A percentile compares a stretch with the other conserved stretches of the same genome.
Evolutionary conservation across 257 asterid genomes (phyloP).

Genomic region (Solanum stenotomum): DNA sequence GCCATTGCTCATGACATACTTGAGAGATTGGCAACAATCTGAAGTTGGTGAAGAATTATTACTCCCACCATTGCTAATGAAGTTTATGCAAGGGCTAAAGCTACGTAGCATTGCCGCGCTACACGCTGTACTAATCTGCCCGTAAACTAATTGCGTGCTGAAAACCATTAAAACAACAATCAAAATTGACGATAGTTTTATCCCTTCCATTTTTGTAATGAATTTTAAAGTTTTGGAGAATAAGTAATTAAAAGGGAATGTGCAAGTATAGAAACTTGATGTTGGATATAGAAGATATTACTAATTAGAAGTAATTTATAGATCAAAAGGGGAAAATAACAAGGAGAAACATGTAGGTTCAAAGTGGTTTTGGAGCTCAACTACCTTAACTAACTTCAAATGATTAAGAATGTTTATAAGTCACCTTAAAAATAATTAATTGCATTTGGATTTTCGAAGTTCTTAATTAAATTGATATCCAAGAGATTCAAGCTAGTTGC

Average conservation of each 20-base stretch:
- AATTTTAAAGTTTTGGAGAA: neutral
- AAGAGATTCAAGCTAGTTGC: neutral
- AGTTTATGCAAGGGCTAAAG: conserved; percentile 46
- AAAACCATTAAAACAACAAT: conserved; percentile 12
- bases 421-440: neutral
- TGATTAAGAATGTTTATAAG: neutral
- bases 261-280: neutral
- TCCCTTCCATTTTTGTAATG: conserved; percentile 3
- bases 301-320: neutral
- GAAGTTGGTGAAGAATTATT: conserved; percentile 44
- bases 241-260: conserved; percentile 9
- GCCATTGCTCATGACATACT: conserved; percentile 48
- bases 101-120: conserved; percentile 48
- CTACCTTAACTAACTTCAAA: conserved; percentile 12
- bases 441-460: neutral
- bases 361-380: conserved; percentile 17
- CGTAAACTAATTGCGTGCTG: conserved; percentile 9
- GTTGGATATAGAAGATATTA: conserved; percentile 4
- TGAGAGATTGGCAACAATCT: conserved; percentile 64
- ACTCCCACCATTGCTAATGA: conserved; percentile 21
- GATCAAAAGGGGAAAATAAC: neutral
- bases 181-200: conserved; percentile 10
- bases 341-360: neutral
- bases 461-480: neutral
- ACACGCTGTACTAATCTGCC: conserved; percentile 45